Evolutionary conservation across 805 yeast species (phyloP), one percentile per base, ranked within the genome.

Genomic region (Candida suzukii): DNA sequence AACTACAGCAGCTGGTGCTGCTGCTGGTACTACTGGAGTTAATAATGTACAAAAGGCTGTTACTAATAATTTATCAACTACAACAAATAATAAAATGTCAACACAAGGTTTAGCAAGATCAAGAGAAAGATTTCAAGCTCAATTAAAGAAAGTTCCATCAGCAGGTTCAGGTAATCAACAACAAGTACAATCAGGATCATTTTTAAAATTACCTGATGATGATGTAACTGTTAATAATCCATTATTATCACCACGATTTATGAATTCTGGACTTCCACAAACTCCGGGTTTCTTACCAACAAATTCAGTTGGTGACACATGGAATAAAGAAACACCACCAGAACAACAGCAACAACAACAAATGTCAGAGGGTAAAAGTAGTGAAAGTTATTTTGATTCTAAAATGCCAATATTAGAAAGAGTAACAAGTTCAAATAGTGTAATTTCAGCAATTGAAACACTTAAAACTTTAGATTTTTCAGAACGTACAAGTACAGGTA

Each of bases 261-360:
- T 16, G 19, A 32, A 27, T n/a, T 20, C 38, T 11, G 38, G 31
- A 11, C 29, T 50, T 10, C 56, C 56, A 2, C 53, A 49, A 37
- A 52, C 56, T 7, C 56, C 56, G n/a, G 56, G 56, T 4, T 37
- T 50, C 30, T 30, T 52, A 9, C 56, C 56, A 12, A 36, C 51
- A 3, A 46, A 41, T 17, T 52, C 56, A 13, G 45, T 52, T 20
- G 53, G 52, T 12, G 54, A 50, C 22, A 47, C 47, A 16, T 48
- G 50, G n/a, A 3, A 16, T 18, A n/a, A 29, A 11, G n/a, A 26
- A 10, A n/a, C 4, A 26, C 29, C 8, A 10, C 29, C n/a, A n/a
- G n/a, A 13, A 26, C 29, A 26, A 12, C 5, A 5, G 4, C 29
- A 26, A 13, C 29, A 8, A 10, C 29, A 26, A 26, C 8, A 12